Percentiles rank a stretch among this genome's conserved stretches.
Evolutionary conservation across 2,329 filamentous ascomycete species (phyloP).

Genomic region (Rhynchosporium graminicola): DNA sequence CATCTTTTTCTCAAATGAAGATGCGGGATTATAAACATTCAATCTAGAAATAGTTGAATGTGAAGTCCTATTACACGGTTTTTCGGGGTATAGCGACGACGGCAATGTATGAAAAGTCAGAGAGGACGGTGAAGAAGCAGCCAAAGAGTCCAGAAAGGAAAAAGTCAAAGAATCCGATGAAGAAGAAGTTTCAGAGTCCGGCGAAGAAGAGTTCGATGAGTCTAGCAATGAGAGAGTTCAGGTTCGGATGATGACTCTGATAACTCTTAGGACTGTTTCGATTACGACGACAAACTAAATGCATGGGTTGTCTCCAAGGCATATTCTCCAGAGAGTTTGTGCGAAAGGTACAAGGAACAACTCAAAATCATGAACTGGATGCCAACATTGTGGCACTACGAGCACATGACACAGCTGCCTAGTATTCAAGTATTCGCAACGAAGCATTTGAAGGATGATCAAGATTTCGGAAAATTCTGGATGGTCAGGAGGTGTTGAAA

Average conservation of each 20-base stretch:
- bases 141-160: neutral
- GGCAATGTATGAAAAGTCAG: too few relatives aligned
- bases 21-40: too few relatives aligned
- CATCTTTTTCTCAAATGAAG: too few relatives aligned
- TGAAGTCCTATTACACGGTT: too few relatives aligned
- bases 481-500: neutral
- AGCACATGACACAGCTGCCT: neutral
- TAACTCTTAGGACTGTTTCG: neutral
- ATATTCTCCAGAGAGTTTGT: neutral
- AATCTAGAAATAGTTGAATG: too few relatives aligned
- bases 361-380: conserved; percentile 6
- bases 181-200: too few relatives aligned
- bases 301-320: neutral
- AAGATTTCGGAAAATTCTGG: neutral
- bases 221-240: neutral
- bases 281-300: too few relatives aligned
- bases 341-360: conserved; percentile 5
- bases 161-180: neutral
- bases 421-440: neutral
- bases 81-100: too few relatives aligned
- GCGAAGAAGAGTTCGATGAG: too few relatives aligned
- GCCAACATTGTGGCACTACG: neutral
- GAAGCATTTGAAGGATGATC: neutral
- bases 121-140: too few relatives aligned
- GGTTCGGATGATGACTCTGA: neutral